phyloP scores from a whole-genome alignment of 306 rosid species.

The Malus orientalis region DNA sequence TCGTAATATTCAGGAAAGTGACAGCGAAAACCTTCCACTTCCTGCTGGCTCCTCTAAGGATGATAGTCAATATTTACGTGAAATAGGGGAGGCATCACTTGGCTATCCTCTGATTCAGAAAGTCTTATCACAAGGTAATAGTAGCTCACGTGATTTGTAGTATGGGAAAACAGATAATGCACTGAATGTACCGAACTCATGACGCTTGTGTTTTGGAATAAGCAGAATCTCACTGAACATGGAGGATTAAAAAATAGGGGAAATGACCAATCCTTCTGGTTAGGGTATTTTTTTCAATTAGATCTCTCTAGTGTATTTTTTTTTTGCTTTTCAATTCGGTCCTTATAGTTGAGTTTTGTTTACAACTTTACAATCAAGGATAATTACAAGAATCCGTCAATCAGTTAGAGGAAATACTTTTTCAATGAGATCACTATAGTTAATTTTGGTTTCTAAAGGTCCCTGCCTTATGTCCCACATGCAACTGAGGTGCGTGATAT shows the following conservation, averaged over 20 bases:
- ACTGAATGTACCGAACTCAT: background rate
- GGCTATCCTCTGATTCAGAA: conserved; percentile 46
- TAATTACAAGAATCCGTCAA: background rate
- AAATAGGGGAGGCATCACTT: conserved; percentile 27
- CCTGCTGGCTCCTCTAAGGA: conserved; percentile 23
- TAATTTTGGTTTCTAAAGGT: background rate
- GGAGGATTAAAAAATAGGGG: background rate
- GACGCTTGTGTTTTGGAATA: background rate
- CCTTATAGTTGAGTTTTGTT: background rate
- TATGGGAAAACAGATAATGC: background rate
- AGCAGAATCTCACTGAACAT: background rate
- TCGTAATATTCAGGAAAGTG: conserved; percentile 21
- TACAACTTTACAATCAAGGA: background rate
- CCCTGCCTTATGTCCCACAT: background rate
- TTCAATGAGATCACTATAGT: background rate
- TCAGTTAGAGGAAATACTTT: background rate
- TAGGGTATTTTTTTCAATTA: background rate
- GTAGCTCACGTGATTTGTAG: background rate
- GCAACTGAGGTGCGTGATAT: background rate
- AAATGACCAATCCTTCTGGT: background rate
- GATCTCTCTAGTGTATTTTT: background rate
- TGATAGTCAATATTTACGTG: conserved; percentile 15
- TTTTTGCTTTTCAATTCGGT: background rate
- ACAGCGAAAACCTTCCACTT: conserved; percentile 14
- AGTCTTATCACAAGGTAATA: conserved; percentile 9